Base-by-base conservation (phyloP, 2,329 filamentous ascomycete species). In the Neodidymelliopsis sp. region DNA sequence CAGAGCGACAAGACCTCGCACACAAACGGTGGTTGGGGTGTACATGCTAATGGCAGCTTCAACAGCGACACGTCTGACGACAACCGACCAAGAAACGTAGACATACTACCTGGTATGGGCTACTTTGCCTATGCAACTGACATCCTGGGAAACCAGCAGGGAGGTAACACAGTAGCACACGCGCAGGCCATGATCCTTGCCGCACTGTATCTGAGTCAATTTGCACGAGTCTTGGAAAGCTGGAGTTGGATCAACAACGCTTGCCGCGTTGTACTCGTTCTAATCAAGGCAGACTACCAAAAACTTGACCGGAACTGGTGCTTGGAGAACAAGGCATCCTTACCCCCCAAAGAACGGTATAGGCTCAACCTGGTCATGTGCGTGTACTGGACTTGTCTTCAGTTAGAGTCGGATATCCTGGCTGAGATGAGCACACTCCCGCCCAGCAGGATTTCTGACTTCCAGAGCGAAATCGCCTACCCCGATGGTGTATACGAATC, bases 341-440 rank as follows among this genome's bases (percentile, higher is more conserved):
- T 57, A 40, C 46, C 60, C 4, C 41, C 57, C 2, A 66, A 67
- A 42, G 67, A 71, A 41, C 54, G 58, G 2, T 69, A 70, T 40
- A 56, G 66, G 31, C 50, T 69, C 23, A 77, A 77, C 35, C 58
- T 78, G 30, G 74, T 79, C 18, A 72, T 78, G 46, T 67, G 95
- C 60, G 88, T 90, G 0, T 97, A 92, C 64, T 97, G 93, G 93
- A 94, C 92, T 6, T 96, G 90, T 68, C 77, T 97, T 55, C 93
- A 97, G 66, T 80, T 97, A 9, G 93, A 97, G 73, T 96, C 87
- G 72, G 93, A 97, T 70, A 90, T 97, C 34, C 81, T 97, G 35
- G 94, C 94, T 3, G 94, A 99, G 73, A 79, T 97, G 50, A 82
- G 84, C 36, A 70, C 65, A 49, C 75, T 87, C 11, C 83, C 83